Conservation (phyloP, 805 yeast species). For the Candida patagonica region DNA sequence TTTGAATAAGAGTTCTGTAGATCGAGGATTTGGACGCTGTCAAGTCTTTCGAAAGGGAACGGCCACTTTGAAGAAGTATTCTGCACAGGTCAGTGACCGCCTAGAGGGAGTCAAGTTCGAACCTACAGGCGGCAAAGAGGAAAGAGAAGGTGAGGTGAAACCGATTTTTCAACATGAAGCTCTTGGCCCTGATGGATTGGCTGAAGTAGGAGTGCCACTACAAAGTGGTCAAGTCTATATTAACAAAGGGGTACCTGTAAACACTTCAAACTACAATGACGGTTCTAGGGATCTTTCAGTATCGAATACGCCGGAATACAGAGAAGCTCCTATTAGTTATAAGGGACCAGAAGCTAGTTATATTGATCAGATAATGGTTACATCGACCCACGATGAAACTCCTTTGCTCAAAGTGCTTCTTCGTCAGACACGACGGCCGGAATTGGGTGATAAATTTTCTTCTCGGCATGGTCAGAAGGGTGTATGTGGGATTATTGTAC, state of each 20-base stretch:
- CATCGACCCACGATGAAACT: slow-evolving; percentile 91
- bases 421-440: slow-evolving; percentile 95
- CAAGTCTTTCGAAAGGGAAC: slow-evolving; percentile 92
- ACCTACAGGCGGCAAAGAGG: slow-evolving; percentile 6
- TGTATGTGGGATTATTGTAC: slow-evolving; percentile 96
- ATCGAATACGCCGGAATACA: slow-evolving; percentile 39
- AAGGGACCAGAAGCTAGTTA: slow-evolving; percentile 94
- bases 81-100: slow-evolving; percentile 87
- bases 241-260: slow-evolving; percentile 80
- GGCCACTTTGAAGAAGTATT: slow-evolving; percentile 78
- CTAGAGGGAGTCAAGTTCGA: slow-evolving; percentile 87
- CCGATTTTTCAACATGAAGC: slow-evolving; percentile 83
- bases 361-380: slow-evolving; percentile 96
- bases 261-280: slow-evolving; percentile 31
- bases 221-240: slow-evolving; percentile 90
- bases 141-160: slow-evolving; percentile 22
- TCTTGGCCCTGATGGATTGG: slow-evolving; percentile 90
- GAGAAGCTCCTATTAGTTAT: slow-evolving; percentile 86
- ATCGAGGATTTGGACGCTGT: slow-evolving; percentile 96
- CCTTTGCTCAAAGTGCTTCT: slow-evolving; percentile 85
- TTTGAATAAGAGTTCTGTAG: slow-evolving; percentile 85
- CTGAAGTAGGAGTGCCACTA: slow-evolving; percentile 87
- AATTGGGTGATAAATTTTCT: slow-evolving; percentile 93
- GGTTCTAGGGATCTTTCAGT: slow-evolving; percentile 32
- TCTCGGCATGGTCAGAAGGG: slow-evolving; percentile 99